Evolutionary conservation across 352 stramenopile species (phyloP).

Genomic region (Pythium aquatile): DNA sequence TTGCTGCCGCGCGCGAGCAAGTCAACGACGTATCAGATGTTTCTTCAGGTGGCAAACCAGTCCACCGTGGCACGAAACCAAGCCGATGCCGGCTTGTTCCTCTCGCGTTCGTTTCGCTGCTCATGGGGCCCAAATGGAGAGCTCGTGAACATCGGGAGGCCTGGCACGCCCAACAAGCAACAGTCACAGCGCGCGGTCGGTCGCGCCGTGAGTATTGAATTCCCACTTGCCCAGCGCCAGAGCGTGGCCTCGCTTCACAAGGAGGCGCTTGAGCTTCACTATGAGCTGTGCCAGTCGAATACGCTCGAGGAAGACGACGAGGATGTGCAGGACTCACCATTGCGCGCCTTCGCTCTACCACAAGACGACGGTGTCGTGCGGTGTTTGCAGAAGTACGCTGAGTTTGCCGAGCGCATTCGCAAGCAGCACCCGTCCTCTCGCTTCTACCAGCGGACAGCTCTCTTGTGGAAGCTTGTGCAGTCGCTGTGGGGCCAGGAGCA

Average conservation of each 20-base stretch:
- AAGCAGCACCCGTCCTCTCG: conserved; percentile 27
- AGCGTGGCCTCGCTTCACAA: conserved; percentile 34
- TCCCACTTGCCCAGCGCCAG: conserved; percentile 11
- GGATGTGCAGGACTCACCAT: background rate
- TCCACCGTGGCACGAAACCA: conserved; percentile 42
- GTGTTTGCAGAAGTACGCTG: conserved; percentile 63
- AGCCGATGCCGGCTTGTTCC: conserved; percentile 66
- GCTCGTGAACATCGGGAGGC: conserved; percentile 49
- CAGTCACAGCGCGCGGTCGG: background rate
- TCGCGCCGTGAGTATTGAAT: conserved; percentile 20
- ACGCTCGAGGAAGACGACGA: conserved; percentile 1
- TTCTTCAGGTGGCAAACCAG: conserved; percentile 41
- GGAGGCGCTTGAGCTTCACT: conserved; percentile 61
- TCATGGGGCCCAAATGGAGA: conserved; percentile 79
- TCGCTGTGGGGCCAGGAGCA: conserved; percentile 81
- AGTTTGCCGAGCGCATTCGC: conserved; percentile 33
- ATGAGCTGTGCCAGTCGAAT: conserved; percentile 37
- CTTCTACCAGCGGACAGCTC: conserved; percentile 21
- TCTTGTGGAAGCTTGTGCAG: conserved; percentile 74
- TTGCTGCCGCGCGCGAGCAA: conserved; percentile 34
- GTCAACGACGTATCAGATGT: conserved; percentile 72
- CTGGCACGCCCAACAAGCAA: conserved; percentile 13
- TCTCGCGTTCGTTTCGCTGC: conserved; percentile 78
- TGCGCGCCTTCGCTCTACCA: conserved; percentile 47
- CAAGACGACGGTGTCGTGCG: conserved; percentile 46